phyloP scores from a whole-genome alignment of 2,329 filamentous ascomycete genomes.

The Colletotrichum magnum region DNA sequence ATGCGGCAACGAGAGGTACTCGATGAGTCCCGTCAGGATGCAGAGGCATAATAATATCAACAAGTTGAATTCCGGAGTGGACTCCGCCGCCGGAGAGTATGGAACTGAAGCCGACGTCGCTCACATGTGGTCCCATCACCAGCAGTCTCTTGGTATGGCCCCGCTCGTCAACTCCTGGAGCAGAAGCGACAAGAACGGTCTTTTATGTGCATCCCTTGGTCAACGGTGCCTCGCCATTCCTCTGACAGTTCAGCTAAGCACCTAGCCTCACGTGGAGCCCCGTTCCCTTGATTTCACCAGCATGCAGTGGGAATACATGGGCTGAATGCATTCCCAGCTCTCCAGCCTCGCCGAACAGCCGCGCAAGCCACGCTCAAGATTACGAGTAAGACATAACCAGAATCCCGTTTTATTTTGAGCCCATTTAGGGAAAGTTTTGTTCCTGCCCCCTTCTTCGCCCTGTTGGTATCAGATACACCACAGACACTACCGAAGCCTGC shows the following conservation, averaged over 20 bases:
- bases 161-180: not conserved
- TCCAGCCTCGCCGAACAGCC: not conserved
- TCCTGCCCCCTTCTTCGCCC: no score
- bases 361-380: constrained; percentile 1
- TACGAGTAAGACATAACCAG: not conserved
- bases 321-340: not conserved
- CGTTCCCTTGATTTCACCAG: constrained; percentile 6
- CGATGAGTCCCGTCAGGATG: no score
- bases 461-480: no score
- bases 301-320: constrained; percentile 7
- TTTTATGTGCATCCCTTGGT: constrained; percentile 7
- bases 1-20: no score
- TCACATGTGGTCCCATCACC: no score
- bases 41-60: no score
- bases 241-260: not conserved
- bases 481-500: no score
- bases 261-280: constrained; percentile 5
- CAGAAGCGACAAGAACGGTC: not conserved
- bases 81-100: no score
- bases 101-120: no score
- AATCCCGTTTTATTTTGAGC: not conserved
- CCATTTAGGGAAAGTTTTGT: no score
- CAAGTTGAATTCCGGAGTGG: no score
- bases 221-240: constrained; percentile 4
- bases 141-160: no score